Evolutionary conservation across 306 rosid genomes (phyloP), one percentile per base, ranked within the genome.

Genomic region (Trichosanthes truncata): DNA sequence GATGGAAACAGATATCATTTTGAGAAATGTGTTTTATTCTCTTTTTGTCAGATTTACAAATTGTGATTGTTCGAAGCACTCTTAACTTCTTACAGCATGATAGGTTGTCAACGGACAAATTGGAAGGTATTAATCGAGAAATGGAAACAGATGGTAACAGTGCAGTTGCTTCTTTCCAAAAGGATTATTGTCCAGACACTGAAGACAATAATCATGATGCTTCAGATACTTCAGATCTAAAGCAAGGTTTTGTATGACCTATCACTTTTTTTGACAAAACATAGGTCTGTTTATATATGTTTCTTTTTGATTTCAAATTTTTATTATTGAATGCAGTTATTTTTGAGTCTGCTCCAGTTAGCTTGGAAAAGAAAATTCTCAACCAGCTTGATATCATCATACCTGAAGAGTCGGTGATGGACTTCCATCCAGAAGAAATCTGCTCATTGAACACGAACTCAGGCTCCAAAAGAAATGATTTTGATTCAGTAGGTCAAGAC

Each of bases 71-170:
- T 55, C 81, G 83, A 88, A 87, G 81, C 45, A 41, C 71, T 82
- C 89, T 87, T 80, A 87, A 84, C 89, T 85, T 88, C 91, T 83
- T 81, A 84, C 97, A 93, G 94, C 85, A 80, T 84, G 84, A 79
- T 88, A 87, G 92, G 90, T 86, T 83, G 74, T 79, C 46, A 78
- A 85, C 80, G 80, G 65, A 57, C 76, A 83, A 86, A 69, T 74
- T 82, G 83, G 82, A 86, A 66, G 77, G 31, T 62, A 52, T 82
- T 67, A 63, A 38, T 79, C 69, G 77, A 62, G 66, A 79, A 85
- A 81, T 78, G 83, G 78, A 71, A 67, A 63, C 74, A 80, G 88
- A 84, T 75, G 85, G 75, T 80, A 74, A 80, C 60, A 73, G 61
- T 74, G 82, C 52, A 81, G 74, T 45, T 55, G 69, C 81, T 38